Evolutionary conservation across 108 stramenopile species (phyloP).

Genomic region (Tribonema minus): DNA sequence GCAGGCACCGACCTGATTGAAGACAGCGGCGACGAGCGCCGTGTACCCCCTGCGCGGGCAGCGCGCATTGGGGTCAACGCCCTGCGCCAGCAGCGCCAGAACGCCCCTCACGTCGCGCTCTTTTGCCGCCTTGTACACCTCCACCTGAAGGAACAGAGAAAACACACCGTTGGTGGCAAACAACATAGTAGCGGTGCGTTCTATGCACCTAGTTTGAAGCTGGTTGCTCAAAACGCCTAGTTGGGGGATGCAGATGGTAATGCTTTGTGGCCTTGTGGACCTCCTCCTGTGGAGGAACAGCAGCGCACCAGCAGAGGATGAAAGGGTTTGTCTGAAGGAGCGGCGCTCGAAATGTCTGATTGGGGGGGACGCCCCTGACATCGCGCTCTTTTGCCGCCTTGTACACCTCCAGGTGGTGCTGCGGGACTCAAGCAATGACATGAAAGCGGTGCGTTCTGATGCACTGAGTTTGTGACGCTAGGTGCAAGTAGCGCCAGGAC

Average conservation of each 20-base stretch:
- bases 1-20: conserved; percentile 9
- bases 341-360: conserved; percentile 18
- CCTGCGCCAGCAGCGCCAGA: conserved; percentile 35
- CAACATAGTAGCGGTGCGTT: too few relatives aligned
- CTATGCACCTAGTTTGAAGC: too few relatives aligned
- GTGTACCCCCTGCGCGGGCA: conserved; percentile 23
- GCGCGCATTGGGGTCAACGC: conserved; percentile 26
- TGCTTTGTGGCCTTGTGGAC: too few relatives aligned
- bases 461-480: too few relatives aligned
- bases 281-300: too few relatives aligned
- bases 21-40: conserved; percentile 30
- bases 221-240: too few relatives aligned
- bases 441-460: too few relatives aligned
- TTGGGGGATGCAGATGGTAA: too few relatives aligned
- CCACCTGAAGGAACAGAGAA: not conserved
- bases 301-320: not conserved
- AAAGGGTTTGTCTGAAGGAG: conserved; percentile 23
- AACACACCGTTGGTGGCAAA: too few relatives aligned
- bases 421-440: not conserved
- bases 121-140: conserved; percentile 6
- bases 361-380: conserved; percentile 10
- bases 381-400: conserved; percentile 8
- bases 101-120: conserved; percentile 22
- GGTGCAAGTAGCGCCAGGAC: too few relatives aligned
- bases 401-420: conserved; percentile 6